Conservation (phyloP, 1,139 yeast genomes). For the Sugiyamaella grinbergsii region DNA sequence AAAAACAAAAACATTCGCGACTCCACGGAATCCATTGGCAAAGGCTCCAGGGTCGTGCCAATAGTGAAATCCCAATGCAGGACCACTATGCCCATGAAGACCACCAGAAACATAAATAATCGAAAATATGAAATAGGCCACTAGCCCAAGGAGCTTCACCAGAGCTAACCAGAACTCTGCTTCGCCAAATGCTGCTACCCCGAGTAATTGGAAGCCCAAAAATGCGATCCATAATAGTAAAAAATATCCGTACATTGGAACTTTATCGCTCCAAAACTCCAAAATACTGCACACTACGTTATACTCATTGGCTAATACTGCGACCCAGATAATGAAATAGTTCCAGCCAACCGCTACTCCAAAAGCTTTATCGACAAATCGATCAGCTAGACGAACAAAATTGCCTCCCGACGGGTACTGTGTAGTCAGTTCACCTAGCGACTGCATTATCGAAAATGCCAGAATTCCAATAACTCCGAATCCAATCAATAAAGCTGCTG, state of each 20-base stretch:
- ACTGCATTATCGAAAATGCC: constrained; percentile 60
- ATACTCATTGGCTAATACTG: constrained; percentile 62
- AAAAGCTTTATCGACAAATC: constrained; percentile 59
- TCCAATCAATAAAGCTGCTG: constrained; percentile 60
- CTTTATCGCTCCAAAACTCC: constrained; percentile 61
- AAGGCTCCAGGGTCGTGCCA: constrained; percentile 93
- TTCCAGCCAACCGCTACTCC: constrained; percentile 66
- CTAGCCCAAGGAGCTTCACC: constrained; percentile 55
- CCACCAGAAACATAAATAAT: constrained; percentile 71
- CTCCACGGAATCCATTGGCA: constrained; percentile 63
- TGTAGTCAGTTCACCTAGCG: constrained; percentile 67
- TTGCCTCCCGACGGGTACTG: constrained; percentile 64
- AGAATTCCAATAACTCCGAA: constrained; percentile 60
- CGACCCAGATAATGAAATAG: constrained; percentile 63
- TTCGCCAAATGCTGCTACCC: constrained; percentile 66
- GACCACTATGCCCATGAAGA: constrained; percentile 32
- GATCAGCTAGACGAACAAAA: constrained; percentile 59
- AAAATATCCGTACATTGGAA: constrained; percentile 61
- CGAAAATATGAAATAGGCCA: constrained; percentile 61
- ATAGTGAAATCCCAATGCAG: constrained; percentile 51
- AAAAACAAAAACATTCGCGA: constrained; percentile 69
- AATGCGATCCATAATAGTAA: constrained; percentile 59
- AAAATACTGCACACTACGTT: constrained; percentile 56
- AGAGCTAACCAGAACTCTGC: constrained; percentile 66
- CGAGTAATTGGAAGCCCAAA: constrained; percentile 56